Base-by-base conservation (phyloP, 257 asterid species). In the Lycium ferocissimum region DNA sequence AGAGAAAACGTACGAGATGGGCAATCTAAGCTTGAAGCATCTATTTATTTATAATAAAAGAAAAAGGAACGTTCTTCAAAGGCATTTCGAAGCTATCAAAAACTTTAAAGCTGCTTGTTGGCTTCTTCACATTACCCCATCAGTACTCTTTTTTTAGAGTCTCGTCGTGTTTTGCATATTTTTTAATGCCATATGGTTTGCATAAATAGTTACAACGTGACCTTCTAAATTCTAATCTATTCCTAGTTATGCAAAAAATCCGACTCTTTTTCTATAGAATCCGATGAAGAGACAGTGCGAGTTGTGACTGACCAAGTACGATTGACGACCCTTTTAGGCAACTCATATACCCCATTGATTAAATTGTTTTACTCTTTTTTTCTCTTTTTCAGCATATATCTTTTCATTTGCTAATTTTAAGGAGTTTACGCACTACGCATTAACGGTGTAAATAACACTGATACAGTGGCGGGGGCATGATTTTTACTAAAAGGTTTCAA, bases 1-100 rank as follows among this genome's bases (percentile, higher is more conserved):
- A 87, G 72, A 75, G 85, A 87, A 86, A 79, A 83, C 90, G 91
- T 89, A 88, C 79, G 82, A 89, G 90, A 87, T 65, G 90, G 90
- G 91, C 87, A 89, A 88, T 76, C 86, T 84, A 85, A 72, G 15
- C 79, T 9, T 69, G 51, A 69, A 69, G 65, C 26, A 81, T 61
- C 59, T 4, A 81, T 15, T 8, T 8, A 71, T 40, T 17, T 15
- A 18, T 49, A 79, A 83, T 72, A 59, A 80, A 26, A 37, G 53
- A 43, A 73, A 47, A 13, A 80, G 89, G 88, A 84, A 79, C 89
- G 71, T 58, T 66, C 88, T 84, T 86, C 89, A 71, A 89, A 69
- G 86, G 73, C 81, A 83, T 84, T 87, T 90, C 58, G 88, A 86
- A 86, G 85, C 83, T 40, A 87, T 83, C 82, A 66, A 89, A 70